phyloP scores from a whole-genome alignment of 306 rosid genomes.

The Coriaria nepalensis region DNA sequence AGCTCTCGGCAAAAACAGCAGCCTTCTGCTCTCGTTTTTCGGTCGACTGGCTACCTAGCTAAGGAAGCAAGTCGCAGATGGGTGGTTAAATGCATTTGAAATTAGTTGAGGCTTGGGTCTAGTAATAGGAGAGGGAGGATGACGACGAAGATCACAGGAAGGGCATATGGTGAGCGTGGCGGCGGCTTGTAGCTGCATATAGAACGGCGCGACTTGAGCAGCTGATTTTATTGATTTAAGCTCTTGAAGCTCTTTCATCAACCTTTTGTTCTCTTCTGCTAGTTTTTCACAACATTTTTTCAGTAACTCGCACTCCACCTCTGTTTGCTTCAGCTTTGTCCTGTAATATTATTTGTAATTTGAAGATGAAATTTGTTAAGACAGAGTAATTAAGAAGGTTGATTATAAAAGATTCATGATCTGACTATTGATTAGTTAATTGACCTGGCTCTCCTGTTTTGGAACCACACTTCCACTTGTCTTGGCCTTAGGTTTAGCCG shows the following conservation, averaged over 20 bases:
- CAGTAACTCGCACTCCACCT: slow-evolving; percentile 50
- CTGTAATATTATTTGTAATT: no score
- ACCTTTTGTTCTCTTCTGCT: slow-evolving; percentile 58
- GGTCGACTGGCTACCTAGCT: background rate
- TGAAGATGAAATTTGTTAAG: no score
- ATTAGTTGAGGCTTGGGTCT: slow-evolving; percentile 25
- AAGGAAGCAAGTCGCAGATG: slow-evolving; percentile 47
- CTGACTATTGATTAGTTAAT: background rate
- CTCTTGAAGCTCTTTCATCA: slow-evolving; percentile 64
- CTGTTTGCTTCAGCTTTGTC: slow-evolving; percentile 84
- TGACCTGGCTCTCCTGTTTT: slow-evolving; percentile 90
- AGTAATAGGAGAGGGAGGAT: slow-evolving; percentile 9
- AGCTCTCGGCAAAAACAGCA: slow-evolving; percentile 15
- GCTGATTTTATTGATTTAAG: slow-evolving; percentile 39
- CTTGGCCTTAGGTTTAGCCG: slow-evolving; percentile 55
- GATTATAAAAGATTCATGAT: background rate
- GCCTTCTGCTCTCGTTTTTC: slow-evolving; percentile 1
- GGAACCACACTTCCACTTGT: slow-evolving; percentile 99
- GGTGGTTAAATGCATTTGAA: slow-evolving; percentile 24
- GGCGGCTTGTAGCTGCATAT: slow-evolving; percentile 43
- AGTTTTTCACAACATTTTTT: slow-evolving; percentile 57
- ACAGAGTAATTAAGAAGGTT: background rate
- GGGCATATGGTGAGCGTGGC: slow-evolving; percentile 60
- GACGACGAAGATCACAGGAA: slow-evolving; percentile 45
- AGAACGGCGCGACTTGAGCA: slow-evolving; percentile 19